Evolutionary conservation across 352 stramenopile species (phyloP).

Genomic region (Globisporangium takayamanum): DNA sequence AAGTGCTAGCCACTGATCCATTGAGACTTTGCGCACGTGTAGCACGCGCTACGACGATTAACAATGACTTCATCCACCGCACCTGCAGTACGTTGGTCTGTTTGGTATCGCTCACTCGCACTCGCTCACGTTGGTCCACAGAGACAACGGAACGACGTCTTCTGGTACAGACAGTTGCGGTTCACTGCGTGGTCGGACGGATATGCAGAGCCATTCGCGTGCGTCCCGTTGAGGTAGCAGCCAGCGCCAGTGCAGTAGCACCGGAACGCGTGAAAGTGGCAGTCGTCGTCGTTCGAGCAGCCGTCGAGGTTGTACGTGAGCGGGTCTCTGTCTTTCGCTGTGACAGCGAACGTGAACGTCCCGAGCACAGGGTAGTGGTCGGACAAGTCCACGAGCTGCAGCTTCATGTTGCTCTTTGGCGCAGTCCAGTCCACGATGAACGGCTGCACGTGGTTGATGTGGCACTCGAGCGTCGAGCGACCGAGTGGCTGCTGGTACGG

Average conservation of each 20-base stretch:
- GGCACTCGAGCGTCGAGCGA: slow-evolving; percentile 45
- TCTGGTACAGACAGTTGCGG: slow-evolving; percentile 67
- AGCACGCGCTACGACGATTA: background rate
- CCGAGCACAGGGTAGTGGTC: slow-evolving; percentile 76
- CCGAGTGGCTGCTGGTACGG: slow-evolving; percentile 66
- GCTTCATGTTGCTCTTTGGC: slow-evolving; percentile 39
- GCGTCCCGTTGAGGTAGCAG: slow-evolving; percentile 62
- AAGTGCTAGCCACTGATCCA: background rate
- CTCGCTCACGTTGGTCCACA: slow-evolving; percentile 52
- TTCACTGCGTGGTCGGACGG: slow-evolving; percentile 66
- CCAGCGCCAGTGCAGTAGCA: slow-evolving; percentile 65
- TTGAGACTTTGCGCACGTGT: background rate
- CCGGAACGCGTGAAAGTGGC: slow-evolving; percentile 55
- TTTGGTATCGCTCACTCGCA: background rate
- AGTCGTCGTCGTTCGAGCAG: slow-evolving; percentile 68
- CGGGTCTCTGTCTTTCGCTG: slow-evolving; percentile 42
- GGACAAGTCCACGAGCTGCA: slow-evolving; percentile 61
- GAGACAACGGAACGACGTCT: slow-evolving; percentile 50
- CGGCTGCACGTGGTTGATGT: slow-evolving; percentile 40
- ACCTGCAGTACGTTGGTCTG: background rate
- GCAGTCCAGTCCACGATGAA: slow-evolving; percentile 68
- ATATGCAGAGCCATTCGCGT: slow-evolving; percentile 37
- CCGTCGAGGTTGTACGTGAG: slow-evolving; percentile 63
- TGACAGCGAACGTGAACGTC: slow-evolving; percentile 60
- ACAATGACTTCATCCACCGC: background rate